Evolutionary conservation across 2,329 filamentous ascomycete genomes (phyloP), one percentile per base, ranked within the genome.

Genomic region (Dactylonectria macrodidyma): DNA sequence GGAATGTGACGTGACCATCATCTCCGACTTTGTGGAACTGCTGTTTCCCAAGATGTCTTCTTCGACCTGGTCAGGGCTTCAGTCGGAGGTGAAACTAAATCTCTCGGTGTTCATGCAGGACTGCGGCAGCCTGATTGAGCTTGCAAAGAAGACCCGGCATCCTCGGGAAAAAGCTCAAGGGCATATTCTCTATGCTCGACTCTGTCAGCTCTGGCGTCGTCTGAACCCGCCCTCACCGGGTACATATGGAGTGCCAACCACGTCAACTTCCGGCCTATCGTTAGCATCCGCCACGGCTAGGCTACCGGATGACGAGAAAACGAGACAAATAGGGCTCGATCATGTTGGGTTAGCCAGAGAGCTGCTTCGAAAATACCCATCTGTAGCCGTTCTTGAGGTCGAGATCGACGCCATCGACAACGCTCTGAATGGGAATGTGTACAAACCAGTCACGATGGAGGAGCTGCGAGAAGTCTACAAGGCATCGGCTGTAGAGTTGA

Each of bases 401-500:
- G 51, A 54, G 51, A 76, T 90, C 14, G 79, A 85, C 11, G 81
- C 80, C 2, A 82, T 80, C 0, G 81, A 84, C 65, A 79, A 73
- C 34, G 85, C 88, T 79, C 76, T 92, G 11, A 73, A 78, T 1
- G 80, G 80, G 8, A 79, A 79, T 0, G 88, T 89, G 69, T 88
- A 89, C 76, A 75, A 78, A 2, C 66, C 81, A 0, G 83, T 90
- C 14, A 85, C 83, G 0, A 82, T 79, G 10, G 82, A 84, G 3
- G 88, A 92, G 78, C 84, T 87, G 74, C 80, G 81, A 38, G 83
- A 80, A 1, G 83, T 90, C 2, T 82, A 86, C 59, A 59, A 69
- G 1, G 88, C 88, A 2, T 90, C 91, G 87, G 76, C 84, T 1
- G 63, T 55, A 0, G 85, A 87, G 67, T 85, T 89, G 44, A 67